These are phyloP conservation scores for Saccharomycopsis sp. DNA, from an alignment of 805 yeast species.

Conservation along the genomic window DNA sequence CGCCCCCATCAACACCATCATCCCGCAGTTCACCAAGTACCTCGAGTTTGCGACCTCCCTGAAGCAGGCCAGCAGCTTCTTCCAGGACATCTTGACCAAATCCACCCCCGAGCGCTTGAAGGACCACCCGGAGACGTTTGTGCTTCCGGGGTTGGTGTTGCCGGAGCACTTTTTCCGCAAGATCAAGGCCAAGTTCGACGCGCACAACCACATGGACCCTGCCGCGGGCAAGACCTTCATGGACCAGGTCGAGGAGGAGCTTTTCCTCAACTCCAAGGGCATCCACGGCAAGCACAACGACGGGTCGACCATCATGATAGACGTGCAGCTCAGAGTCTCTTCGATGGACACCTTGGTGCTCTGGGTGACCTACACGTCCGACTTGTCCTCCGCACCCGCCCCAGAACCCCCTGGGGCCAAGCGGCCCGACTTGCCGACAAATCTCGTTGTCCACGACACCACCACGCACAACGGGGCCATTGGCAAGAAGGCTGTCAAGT, in stretches of 20 bases:
- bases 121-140: conserved; percentile 5
- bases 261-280: conserved; percentile 59
- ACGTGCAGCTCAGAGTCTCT: conserved; percentile 73
- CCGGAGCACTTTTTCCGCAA: conserved; percentile 90
- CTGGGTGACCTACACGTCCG: conserved; percentile 83
- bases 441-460: not conserved
- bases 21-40: conserved; percentile 55
- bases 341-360: conserved; percentile 51
- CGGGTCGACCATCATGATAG: conserved; percentile 60
- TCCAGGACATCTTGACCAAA: conserved; percentile 21
- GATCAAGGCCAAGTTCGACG: conserved; percentile 40
- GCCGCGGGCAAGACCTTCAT: not conserved
- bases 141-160: conserved; percentile 64
- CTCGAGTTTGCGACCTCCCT: conserved; percentile 33
- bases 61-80: conserved; percentile 21
- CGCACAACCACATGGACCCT: conserved; percentile 16
- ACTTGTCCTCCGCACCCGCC: conserved; percentile 18
- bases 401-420: not conserved
- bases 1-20: conserved; percentile 45
- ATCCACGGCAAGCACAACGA: conserved; percentile 63
- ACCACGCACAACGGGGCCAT: not conserved
- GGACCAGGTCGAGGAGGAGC: conserved; percentile 38
- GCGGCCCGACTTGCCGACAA: not conserved
- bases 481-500: conserved; percentile 9
- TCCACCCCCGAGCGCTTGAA: conserved; percentile 16